A percentile compares a stretch with the other conserved stretches of the same genome.
phyloP scores from a whole-genome alignment of 768 basidiomycete genomes.

The Bullera alba region DNA sequence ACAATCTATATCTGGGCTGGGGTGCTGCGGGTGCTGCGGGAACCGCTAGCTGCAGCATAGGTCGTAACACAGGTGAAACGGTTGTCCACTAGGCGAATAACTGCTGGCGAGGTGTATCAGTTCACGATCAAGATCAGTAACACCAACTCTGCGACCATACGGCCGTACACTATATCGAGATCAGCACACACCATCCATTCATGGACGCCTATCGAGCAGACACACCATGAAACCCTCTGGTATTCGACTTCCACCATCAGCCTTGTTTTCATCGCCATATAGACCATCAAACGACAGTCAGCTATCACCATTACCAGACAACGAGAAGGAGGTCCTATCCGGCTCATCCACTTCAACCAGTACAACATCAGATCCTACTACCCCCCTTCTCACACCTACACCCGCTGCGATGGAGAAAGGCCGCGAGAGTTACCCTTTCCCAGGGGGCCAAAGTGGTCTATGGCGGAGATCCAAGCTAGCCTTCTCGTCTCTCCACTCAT shows the following conservation, averaged over 20 bases:
- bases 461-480: not conserved
- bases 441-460: not conserved
- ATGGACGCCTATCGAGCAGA: too few species aligned
- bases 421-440: conserved; percentile 18
- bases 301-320: not conserved
- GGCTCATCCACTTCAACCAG: not conserved
- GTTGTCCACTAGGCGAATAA: too few species aligned
- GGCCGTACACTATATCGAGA: too few species aligned
- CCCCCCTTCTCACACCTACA: conserved; percentile 17
- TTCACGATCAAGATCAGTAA: too few species aligned
- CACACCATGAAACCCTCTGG: not conserved
- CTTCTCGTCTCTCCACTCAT: too few species aligned
- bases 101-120: too few species aligned
- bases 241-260: not conserved
- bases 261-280: not conserved
- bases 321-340: not conserved
- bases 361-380: conserved; percentile 6
- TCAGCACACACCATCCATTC: too few species aligned
- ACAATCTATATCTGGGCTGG: too few species aligned
- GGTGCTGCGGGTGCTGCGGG: too few species aligned
- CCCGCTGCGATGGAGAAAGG: conserved; percentile 17
- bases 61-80: too few species aligned
- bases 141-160: too few species aligned
- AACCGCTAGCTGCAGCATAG: too few species aligned
- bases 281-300: not conserved